These are phyloP conservation scores for Pilasporangium apinafurcum DNA, from an alignment of 352 stramenopile genomes.

Conservation along the genomic window DNA sequence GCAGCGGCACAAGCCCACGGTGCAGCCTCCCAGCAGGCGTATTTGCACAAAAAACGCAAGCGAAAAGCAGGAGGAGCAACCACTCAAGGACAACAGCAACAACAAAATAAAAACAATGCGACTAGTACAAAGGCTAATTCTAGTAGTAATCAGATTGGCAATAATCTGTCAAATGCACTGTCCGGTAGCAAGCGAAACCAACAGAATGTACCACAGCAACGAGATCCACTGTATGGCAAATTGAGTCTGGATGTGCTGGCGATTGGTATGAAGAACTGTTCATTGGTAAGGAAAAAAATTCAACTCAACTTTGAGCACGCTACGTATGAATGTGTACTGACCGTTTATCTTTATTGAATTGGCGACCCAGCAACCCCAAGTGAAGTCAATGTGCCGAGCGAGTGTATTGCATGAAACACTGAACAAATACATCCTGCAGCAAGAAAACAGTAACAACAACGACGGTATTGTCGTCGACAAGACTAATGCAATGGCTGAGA, in stretches of 20 bases:
- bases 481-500: slow-evolving; percentile 17
- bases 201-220: slow-evolving; percentile 1
- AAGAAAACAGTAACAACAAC: slow-evolving; percentile 1
- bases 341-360: background rate
- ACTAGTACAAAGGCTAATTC: background rate
- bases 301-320: too few relatives aligned
- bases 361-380: slow-evolving; percentile 17
- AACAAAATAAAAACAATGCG: slow-evolving; percentile 9
- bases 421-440: slow-evolving; percentile 31
- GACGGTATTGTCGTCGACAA: slow-evolving; percentile 1
- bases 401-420: slow-evolving; percentile 22
- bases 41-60: slow-evolving; percentile 63
- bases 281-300: slow-evolving; percentile 25
- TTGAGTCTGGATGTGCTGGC: slow-evolving; percentile 36
- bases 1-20: slow-evolving; percentile 28
- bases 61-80: slow-evolving; percentile 6
- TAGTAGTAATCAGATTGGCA: slow-evolving; percentile 2
- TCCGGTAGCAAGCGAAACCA: slow-evolving; percentile 5
- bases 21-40: slow-evolving; percentile 52
- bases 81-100: background rate
- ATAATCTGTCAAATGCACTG: too few relatives aligned
- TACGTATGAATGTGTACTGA: background rate
- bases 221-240: slow-evolving; percentile 51
- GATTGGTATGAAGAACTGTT: slow-evolving; percentile 65
- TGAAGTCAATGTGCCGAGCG: slow-evolving; percentile 12